Base-by-base conservation (phyloP, 495 filamentous ascomycete species). In the Staphylotrichum longicolle region DNA sequence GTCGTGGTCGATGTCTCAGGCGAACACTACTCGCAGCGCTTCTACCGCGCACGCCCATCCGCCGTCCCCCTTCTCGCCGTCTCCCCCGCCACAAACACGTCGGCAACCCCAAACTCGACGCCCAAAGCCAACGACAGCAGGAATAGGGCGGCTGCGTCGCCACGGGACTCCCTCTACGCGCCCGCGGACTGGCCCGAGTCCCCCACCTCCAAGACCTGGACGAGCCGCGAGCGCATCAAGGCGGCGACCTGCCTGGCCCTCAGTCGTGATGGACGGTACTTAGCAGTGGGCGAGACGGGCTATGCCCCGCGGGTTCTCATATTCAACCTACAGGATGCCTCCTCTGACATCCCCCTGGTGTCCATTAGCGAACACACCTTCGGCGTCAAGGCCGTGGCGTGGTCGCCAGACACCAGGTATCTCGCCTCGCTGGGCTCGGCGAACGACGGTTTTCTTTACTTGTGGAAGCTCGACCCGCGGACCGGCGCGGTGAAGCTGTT, bases 211-310 rank as follows among this genome's bases (percentile, higher is more conserved):
- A 91, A 68, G 61, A 87, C 84, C 39, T 91, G 89, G 89, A 91
- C 89, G 7, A 91, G 90, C 35, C 83, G 90, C 64, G 93, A 96
- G 72, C 82, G 92, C 62, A 88, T 96, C 69, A 96, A 96, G 74
- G 91, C 93, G n/a, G 90, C 92, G 2, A 96, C 92, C n/a, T 95
- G 91, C 75, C 82, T 98, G 33, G 89, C 89, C 20, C 85, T 98
- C 58, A 97, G 92, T 73, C 88, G 86, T 5, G 91, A 96, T 81
- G 94, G 91, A 48, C 87, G 84, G 61, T 91, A 90, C 70, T 82
- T 98, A 45, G 94, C 95, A 33, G 87, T 97, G 37, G 94, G 94
- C 70, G 94, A 98, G 85, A 96, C 91, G 33, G 94, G 94, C 53
- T 96, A 97, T 74, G 90, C 88, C 61, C 94, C 94, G 7, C 82